These are phyloP conservation scores for Oldenlandia corymbosa DNA, from an alignment of 257 asterid genomes.

Conservation along the genomic window DNA sequence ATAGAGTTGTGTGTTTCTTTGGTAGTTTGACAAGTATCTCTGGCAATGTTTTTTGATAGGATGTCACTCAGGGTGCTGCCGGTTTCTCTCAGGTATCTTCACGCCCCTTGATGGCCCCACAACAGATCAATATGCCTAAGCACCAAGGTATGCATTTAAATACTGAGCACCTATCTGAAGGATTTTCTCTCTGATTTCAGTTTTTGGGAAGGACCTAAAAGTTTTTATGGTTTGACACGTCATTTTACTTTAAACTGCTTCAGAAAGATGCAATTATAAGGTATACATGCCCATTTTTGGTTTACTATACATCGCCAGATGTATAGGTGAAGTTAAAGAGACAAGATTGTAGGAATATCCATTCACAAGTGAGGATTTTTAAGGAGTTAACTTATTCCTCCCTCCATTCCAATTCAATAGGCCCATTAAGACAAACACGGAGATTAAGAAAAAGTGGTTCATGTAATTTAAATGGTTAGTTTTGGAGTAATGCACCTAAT, in stretches of 20 bases:
- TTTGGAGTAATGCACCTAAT: no score
- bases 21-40: neutral
- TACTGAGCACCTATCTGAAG: neutral
- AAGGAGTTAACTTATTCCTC: neutral
- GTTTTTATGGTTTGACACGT: no score
- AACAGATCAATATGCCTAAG: slow-evolving; percentile 52
- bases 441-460: no score
- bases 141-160: slow-evolving; percentile 55
- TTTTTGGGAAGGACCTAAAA: no score
- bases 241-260: neutral
- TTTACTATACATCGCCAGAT: neutral
- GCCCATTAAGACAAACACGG: no score
- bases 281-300: neutral
- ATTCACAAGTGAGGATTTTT: neutral
- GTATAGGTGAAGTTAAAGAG: neutral
- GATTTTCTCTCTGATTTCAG: neutral
- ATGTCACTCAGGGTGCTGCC: slow-evolving; percentile 41
- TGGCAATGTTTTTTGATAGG: slow-evolving; percentile 32
- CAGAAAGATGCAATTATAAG: neutral
- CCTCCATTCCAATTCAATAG: no score
- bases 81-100: slow-evolving; percentile 55
- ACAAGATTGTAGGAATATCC: neutral
- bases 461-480: no score
- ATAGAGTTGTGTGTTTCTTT: neutral
- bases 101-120: slow-evolving; percentile 45